These are phyloP conservation scores for Coprinopsis strossmayeri DNA, from an alignment of 768 basidiomycete genomes.

Conservation along the genomic window DNA sequence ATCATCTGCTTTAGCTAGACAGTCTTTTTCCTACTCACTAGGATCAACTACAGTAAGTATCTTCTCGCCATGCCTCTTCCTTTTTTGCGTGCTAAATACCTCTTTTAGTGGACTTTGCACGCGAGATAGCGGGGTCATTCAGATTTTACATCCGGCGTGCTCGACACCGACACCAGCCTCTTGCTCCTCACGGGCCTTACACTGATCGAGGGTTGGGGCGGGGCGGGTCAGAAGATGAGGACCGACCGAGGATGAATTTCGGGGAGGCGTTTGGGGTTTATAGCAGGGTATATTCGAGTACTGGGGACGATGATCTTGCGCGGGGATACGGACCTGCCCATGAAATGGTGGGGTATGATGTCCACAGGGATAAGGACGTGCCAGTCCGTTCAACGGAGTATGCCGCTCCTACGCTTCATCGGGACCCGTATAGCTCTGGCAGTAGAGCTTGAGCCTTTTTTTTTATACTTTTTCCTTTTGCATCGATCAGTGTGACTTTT, in stretches of 20 bases:
- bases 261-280: slow-evolving; percentile 35
- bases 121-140: slow-evolving; percentile 60
- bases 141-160: slow-evolving; percentile 48
- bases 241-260: slow-evolving; percentile 20
- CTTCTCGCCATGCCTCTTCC: slow-evolving; percentile 13
- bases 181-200: not conserved
- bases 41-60: slow-evolving; percentile 28
- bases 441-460: no score
- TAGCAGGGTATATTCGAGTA: no score
- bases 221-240: not conserved
- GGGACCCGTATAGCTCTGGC: no score
- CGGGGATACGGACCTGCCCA: no score
- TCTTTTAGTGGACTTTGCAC: slow-evolving; percentile 56
- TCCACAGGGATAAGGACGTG: no score
- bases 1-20: slow-evolving; percentile 1
- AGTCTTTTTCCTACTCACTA: slow-evolving; percentile 10
- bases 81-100: not conserved
- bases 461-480: no score
- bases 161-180: slow-evolving; percentile 8
- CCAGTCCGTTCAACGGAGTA: no score
- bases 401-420: no score
- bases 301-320: no score
- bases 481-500: no score
- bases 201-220: no score
- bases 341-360: no score